Evolutionary conservation across 1,284 basidiomycete species (phyloP), one percentile per base, ranked within the genome.

Genomic region (Stygiomarasmius scandens): DNA sequence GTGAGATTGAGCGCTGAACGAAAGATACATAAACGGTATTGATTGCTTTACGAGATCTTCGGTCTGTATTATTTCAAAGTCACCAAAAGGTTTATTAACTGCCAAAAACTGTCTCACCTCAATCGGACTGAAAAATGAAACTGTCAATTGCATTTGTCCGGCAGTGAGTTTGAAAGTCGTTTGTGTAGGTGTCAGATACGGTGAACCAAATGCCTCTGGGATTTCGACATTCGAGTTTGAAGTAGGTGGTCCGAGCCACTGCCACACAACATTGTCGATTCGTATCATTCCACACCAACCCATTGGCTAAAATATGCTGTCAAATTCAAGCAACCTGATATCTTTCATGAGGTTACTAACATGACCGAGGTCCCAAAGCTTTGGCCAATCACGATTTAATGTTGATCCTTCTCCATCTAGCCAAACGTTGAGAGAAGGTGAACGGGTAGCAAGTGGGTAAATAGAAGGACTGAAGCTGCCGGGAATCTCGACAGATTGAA

Each of bases 111-210:
- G n/a, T 32, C 56, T 16, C n/a, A 56, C 58, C 47, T 60, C 58
- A 23, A 60, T 60, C 3, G 58, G 58, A 43, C 48, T 60, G 12
- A 60, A 25, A 51, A 56, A 60, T 3, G 58, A 56, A 27, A 60
- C 27, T 24, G 56, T 56, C 14, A 60, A 27, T 27, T 23, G 19
- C 48, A 60, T 49, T n/a, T 20, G 11, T 23, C 58, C 58, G 32
- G 58, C 58, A 25, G 32, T 27, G 3, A 60, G 38, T 6, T 11
- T 41, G 20, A 60, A 49, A 11, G 45, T 51, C 11, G 55, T 46
- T 24, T 52, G 45, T 24, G 58, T 60, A 1, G 58, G 58, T 19
- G 58, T 60, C 24, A 60, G 19, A 50, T n/a, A n/a, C n/a, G 47
- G 25, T 29, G 48, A 46, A 27, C 16, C 34, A 16, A n/a, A 8